Percentiles rank a stretch among this genome's conserved stretches.
These are phyloP conservation scores for Calcarisporium arbuscula DNA, from an alignment of 2,329 filamentous ascomycete genomes.

Conservation along the genomic window DNA sequence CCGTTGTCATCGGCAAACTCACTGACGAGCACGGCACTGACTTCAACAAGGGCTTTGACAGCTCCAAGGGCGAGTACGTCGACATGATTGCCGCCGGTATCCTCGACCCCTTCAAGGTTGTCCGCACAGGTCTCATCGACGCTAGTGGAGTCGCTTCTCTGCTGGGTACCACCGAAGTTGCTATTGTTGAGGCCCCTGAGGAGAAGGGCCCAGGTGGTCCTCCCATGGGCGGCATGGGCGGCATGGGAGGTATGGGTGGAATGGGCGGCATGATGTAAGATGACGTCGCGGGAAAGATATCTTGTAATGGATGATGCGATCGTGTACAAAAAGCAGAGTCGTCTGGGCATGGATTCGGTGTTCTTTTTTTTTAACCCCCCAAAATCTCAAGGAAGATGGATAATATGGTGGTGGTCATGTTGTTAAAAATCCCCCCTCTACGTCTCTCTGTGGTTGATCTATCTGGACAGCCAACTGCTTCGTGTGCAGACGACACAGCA, in stretches of 20 bases:
- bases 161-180: constrained; percentile 95
- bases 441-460: too few species aligned
- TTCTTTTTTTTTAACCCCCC: too few species aligned
- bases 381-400: too few species aligned
- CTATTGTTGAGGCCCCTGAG: constrained; percentile 92
- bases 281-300: constrained; percentile 14
- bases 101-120: constrained; percentile 98
- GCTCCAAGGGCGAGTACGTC: constrained; percentile 93
- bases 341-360: constrained; percentile 42
- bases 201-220: constrained; percentile 68
- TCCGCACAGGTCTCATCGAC: constrained; percentile 90
- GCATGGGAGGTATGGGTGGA: constrained; percentile 57
- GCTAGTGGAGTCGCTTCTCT: constrained; percentile 94
- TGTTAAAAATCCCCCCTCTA: constrained; percentile 27
- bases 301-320: constrained; percentile 21
- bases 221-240: constrained; percentile 60
- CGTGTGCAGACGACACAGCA: too few species aligned
- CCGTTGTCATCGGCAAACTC: constrained; percentile 95
- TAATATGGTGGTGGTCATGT: too few species aligned
- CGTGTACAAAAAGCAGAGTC: constrained; percentile 21
- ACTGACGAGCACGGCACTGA: constrained; percentile 85
- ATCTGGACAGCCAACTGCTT: too few species aligned
- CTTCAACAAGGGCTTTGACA: constrained; percentile 99
- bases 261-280: constrained; percentile 60
- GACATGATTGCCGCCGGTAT: constrained; percentile 98